Evolutionary conservation across 2,329 filamentous ascomycete genomes (phyloP), one percentile per base, ranked within the genome.

Genomic region (Coniochaeta sp.): DNA sequence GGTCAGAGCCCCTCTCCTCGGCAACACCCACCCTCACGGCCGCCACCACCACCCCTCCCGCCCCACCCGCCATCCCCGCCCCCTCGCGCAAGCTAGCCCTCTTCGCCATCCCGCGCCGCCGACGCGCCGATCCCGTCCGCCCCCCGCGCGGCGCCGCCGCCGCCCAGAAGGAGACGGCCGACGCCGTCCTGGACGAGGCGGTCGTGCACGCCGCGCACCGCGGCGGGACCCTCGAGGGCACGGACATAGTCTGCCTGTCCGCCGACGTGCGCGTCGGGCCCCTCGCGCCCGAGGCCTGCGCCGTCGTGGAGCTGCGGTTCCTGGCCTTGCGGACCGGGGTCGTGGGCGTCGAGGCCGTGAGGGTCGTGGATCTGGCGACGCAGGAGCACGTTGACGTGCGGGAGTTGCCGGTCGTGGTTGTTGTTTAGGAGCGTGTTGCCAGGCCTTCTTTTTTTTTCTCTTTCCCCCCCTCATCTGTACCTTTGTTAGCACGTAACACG

Each of bases 301-400:
- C 91, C 67, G 87, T 88, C 40, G 86, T 85, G 1, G 88, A 90
- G 70, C 71, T 93, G 65, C 83, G 84, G 65, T 92, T 93, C 65
- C 76, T 92, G 59, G 86, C 89, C 4, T 74, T 92, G 58, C 76
- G 77, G 59, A 79, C 83, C 56, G 90, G 90, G 0, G 80, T 90
- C 34, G 79, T 90, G 33, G 80, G 81, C n/a, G 72, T 93, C 2
- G 90, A 93, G 66, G 86, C 87, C 2, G 79, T 93, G 22, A 79
- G 89, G 57, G 83, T 93, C 1, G 79, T 93, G 3, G 90, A 95
- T 71, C 70, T 93, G 62, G 83, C 79, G 24, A 89, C 84, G 36
- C 87, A 90, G 68, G 89, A 93, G 74, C 88, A 89, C 68, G 87
- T 90, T 3, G 89, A 93, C 71, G 86, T 93, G 59, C 81, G 84